Base-by-base conservation (phyloP, 2,329 filamentous ascomycete genomes). In the Beauveria pseudobassiana region DNA sequence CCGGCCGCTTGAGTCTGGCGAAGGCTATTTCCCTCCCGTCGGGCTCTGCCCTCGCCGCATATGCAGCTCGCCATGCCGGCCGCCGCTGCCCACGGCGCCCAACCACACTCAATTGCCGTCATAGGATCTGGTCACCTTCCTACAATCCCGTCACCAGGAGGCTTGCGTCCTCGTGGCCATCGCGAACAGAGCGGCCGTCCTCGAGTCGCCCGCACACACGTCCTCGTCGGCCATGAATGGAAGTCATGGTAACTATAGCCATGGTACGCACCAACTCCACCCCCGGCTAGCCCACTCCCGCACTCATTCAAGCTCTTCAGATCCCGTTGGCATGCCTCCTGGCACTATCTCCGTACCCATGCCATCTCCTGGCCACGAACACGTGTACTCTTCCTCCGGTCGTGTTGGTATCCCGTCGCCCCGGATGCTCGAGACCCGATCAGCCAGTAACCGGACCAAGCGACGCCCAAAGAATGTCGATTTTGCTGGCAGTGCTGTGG, bases 21-120 rank as follows among this genome's bases (percentile, higher is more conserved):
- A 84, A 52, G 92, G 95, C 69, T 96, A 96, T 73, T 96, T 96
- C 68, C 89, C 91, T 38, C 87, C 88, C 74, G 73, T 87, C 52
- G 77, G 83, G 77, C 74, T 64, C 68, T 73, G 64, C 74, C 74
- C 67, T 75, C 76, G 16, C 71, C 74, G 30, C 76, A 77, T 65
- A 68, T 76, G 65, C 72, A 76, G 14, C 68, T 76, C 26, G 73
- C 77, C 50, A 74, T 78, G 52, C 73, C 69, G 63, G 70, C 69
- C 57, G 73, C 66, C 63, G 72, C 69, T 55, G 72, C 69, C 64
- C 70, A 69, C 57, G 73, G 66, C 63, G 72, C 69, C 54, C 65
- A 70, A 4, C 69, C 72, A 28, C 86, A 87, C 64, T 88, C 90
- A 7, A 96, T 97, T 68, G 85, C 91, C 4, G 87, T 96, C 20